A percentile compares a stretch with the other conserved stretches of the same genome.
These are phyloP conservation scores for Cercospora sp. DNA, from an alignment of 2,329 filamentous ascomycete genomes.

Conservation along the genomic window DNA sequence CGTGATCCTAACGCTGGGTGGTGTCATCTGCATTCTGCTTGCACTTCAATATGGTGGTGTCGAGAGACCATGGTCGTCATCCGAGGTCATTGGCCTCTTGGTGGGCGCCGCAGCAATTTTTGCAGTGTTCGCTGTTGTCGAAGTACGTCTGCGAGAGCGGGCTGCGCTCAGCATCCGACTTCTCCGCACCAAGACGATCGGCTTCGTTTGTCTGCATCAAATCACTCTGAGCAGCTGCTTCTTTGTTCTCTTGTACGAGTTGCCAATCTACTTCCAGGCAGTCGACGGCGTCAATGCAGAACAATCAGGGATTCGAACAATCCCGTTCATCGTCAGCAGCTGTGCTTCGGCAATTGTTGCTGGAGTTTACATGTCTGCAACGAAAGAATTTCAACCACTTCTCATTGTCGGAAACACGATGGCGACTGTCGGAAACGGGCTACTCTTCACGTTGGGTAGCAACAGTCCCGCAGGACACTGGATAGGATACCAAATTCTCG, in stretches of 20 bases:
- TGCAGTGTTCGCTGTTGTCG: conserved; percentile 44
- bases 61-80: conserved; percentile 49
- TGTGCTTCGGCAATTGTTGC: conserved; percentile 17
- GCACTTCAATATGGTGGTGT: conserved; percentile 54
- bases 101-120: conserved; percentile 47
- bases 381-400: conserved; percentile 23
- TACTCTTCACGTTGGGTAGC: conserved; percentile 29
- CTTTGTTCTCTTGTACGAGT: conserved; percentile 41
- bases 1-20: conserved; percentile 49
- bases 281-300: conserved; percentile 41
- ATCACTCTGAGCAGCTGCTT: neutral
- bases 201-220: conserved; percentile 45
- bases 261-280: conserved; percentile 56
- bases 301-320: conserved; percentile 37
- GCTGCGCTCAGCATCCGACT: conserved; percentile 5
- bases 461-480: conserved; percentile 31
- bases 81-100: conserved; percentile 50
- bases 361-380: neutral
- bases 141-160: conserved; percentile 37
- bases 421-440: conserved; percentile 22
- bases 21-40: conserved; percentile 51
- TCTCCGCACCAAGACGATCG: conserved; percentile 40
- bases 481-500: conserved; percentile 40
- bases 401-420: conserved; percentile 18
- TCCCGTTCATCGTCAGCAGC: conserved; percentile 23